Base-by-base conservation (phyloP, 306 rosid genomes). In the Lablab purpureus region DNA sequence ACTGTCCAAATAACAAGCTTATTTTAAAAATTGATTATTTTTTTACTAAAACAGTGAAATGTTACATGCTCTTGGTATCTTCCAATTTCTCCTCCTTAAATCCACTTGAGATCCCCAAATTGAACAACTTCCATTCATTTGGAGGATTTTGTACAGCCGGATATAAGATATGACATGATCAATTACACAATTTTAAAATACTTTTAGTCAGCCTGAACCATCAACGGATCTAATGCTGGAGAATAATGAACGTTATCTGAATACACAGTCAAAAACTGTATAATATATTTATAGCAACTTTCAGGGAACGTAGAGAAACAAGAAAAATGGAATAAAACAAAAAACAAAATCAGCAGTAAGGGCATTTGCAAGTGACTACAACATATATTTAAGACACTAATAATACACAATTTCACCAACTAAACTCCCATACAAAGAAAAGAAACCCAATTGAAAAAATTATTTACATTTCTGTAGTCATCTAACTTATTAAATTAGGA, bases 401-500 rank as follows among this genome's bases (percentile, higher is more conserved):
- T 40, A 36, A 58, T 30, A 67, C 46, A 8, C 34, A 11, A 51
- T 65, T 60, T 62, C 55, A 51, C 71, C 58, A 60, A n/a, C 55
- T 30, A 84, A 32, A 84, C 12, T 40, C 73, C 54, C 23, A 75
- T 25, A 54, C 30, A 55, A 14, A 51, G 45, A 67, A 55, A 40
- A 47, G 19, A 62, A 59, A 8, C 65, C 32, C 55, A 32, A 12
- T 46, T 43, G 73, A 60, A 27, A 65, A 62, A 45, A 52, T 69
- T 21, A 32, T 68, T 36, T 51, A 27, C 47, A 68, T 75, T 60
- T 22, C n/a, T 40, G 60, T 41, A 67, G 34, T 46, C 46, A 59
- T 62, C 51, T 55, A n/a, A 49, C 46, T 14, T 32, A 60, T 60
- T 30, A 58, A 51, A 71, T 70, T 70, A 68, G 76, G 46, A 80